Conservation (phyloP, 129 eudicot genomes). For the Arctium lappa region DNA sequence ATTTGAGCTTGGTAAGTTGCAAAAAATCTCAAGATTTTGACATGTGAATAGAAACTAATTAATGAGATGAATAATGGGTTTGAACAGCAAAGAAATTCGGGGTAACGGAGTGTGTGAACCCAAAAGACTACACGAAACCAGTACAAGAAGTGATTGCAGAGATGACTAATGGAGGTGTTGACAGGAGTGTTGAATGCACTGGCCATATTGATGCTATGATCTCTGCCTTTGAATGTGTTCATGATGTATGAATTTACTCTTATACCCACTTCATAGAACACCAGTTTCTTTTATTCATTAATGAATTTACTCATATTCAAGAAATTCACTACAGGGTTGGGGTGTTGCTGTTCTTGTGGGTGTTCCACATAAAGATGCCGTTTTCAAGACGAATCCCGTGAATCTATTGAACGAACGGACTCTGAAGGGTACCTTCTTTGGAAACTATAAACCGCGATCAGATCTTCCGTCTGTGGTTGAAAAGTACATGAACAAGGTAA, state of each 20-base stretch:
- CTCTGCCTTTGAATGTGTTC: conserved; percentile 73
- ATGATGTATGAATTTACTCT: conserved; percentile 45
- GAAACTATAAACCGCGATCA: conserved; percentile 70
- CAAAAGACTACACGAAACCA: conserved; percentile 53
- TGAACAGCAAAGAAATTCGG: conserved; percentile 54
- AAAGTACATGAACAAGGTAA: conserved; percentile 77
- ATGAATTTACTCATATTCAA: neutral
- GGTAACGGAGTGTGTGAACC: conserved; percentile 59
- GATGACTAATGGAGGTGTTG: conserved; percentile 63
- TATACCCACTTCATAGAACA: neutral
- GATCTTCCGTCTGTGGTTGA: conserved; percentile 74
- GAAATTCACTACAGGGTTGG: conserved; percentile 49
- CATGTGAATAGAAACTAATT: neutral
- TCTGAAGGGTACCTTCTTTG: conserved; percentile 75
- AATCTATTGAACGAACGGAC: conserved; percentile 73
- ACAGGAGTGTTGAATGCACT: conserved; percentile 55
- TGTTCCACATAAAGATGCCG: conserved; percentile 66
- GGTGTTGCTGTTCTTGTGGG: conserved; percentile 81
- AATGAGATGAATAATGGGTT: neutral
- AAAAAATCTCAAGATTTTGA: neutral
- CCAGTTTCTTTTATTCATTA: neutral
- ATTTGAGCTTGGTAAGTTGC: conserved; percentile 46
- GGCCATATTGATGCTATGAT: conserved; percentile 63
- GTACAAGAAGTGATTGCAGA: conserved; percentile 69
- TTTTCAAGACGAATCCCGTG: conserved; percentile 66